Evolutionary conservation across 495 filamentous ascomycete genomes (phyloP).

Genomic region (Cryomyces minteri): DNA sequence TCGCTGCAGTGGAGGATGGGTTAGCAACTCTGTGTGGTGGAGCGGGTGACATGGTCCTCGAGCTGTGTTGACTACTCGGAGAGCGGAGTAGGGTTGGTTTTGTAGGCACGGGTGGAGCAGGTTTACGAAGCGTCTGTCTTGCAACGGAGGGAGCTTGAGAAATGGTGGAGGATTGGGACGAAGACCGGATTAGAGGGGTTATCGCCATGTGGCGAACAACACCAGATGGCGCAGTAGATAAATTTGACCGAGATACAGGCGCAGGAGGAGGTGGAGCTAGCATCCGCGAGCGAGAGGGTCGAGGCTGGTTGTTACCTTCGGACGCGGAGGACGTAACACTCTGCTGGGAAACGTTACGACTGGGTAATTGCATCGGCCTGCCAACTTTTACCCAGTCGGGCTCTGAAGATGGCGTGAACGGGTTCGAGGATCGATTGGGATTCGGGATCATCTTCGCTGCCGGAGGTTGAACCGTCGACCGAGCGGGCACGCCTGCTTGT

Average conservation of each 20-base stretch:
- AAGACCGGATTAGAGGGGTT: conserved; percentile 4
- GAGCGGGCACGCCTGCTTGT: conserved; percentile 47
- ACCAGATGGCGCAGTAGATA: background rate
- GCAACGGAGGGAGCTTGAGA: conserved; percentile 2
- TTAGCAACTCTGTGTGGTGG: conserved; percentile 1
- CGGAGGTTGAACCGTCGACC: conserved; percentile 50
- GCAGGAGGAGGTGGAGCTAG: background rate
- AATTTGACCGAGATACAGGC: background rate
- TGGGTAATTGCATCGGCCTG: conserved; percentile 2
- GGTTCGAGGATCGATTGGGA: conserved; percentile 57
- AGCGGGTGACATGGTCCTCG: background rate
- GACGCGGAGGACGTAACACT: background rate
- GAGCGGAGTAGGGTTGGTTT: conserved; percentile 19
- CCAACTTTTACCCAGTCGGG: conserved; percentile 59
- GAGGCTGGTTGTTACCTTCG: background rate
- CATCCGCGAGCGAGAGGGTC: background rate
- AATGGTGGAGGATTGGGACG: conserved; percentile 1
- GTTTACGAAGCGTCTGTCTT: conserved; percentile 16
- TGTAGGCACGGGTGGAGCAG: conserved; percentile 22
- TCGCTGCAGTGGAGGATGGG: conserved; percentile 3
- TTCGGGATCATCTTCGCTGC: conserved; percentile 42
- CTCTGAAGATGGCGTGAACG: conserved; percentile 48
- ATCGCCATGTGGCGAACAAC: background rate
- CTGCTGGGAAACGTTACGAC: conserved; percentile 2
- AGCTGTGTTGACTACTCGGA: background rate